phyloP scores from a whole-genome alignment of 164 flowering plant species.

The Vitis rotundifolia region DNA sequence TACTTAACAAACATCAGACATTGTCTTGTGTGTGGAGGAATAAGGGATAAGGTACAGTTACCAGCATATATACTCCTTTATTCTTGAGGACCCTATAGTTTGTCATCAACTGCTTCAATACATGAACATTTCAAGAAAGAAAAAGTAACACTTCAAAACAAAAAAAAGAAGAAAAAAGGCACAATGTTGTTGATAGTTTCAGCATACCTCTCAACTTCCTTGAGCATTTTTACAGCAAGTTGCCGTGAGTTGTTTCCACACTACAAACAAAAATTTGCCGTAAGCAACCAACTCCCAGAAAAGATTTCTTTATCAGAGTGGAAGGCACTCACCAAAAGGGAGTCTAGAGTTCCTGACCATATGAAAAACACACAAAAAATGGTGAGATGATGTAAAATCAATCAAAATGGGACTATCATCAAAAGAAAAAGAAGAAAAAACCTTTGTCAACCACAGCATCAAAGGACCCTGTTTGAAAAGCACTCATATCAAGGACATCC shows the following conservation, averaged over 20 bases:
- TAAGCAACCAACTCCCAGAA: constrained; percentile 14
- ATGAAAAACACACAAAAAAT: constrained; percentile 1
- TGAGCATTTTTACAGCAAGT: constrained; percentile 68
- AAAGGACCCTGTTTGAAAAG: constrained; percentile 57
- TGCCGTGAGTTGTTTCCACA: constrained; percentile 70
- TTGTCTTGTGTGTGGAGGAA: not conserved
- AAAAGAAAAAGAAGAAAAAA: constrained; percentile 10
- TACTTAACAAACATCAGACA: not conserved
- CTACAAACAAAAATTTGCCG: constrained; percentile 33
- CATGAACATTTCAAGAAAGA: constrained; percentile 41
- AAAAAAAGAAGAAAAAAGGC: constrained; percentile 7
- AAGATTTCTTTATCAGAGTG: constrained; percentile 11
- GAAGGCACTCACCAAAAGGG: constrained; percentile 74
- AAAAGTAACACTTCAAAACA: constrained; percentile 7
- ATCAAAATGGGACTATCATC: not conserved
- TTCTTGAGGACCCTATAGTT: constrained; percentile 88
- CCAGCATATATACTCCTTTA: constrained; percentile 78
- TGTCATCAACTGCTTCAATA: constrained; percentile 72
- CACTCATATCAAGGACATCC: constrained; percentile 84
- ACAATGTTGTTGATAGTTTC: not conserved
- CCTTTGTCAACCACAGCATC: constrained; percentile 84
- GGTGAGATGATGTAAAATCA: constrained; percentile 10
- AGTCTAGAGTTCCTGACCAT: constrained; percentile 80
- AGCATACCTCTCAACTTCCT: constrained; percentile 72
- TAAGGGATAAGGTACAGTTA: constrained; percentile 22